Evolutionary conservation across 768 basidiomycete species (phyloP).

Genomic region (Clitopilus passeckerianus): DNA sequence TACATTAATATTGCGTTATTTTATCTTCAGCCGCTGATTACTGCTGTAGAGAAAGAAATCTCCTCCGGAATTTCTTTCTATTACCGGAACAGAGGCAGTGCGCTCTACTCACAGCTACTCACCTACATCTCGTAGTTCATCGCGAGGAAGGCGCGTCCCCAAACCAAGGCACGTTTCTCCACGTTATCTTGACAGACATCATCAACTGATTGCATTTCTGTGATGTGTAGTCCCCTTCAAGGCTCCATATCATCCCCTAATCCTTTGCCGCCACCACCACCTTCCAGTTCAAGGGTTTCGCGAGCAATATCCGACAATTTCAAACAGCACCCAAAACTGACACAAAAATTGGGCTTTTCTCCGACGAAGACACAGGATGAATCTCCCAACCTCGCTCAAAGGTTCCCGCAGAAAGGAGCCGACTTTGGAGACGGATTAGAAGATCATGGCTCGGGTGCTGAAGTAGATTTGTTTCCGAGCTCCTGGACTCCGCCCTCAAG

Average conservation of each 20-base stretch:
- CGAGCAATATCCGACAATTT: not conserved
- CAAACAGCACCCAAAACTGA: not conserved
- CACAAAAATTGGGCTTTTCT: not conserved
- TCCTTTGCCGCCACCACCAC: not conserved
- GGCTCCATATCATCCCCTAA: not conserved
- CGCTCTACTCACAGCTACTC: not conserved
- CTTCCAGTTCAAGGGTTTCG: not conserved
- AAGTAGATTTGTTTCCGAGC: not conserved
- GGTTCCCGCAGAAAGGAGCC: not conserved
- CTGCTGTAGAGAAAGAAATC: no score
- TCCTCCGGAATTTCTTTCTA: no score
- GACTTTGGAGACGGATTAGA: not conserved
- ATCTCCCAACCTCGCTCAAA: not conserved
- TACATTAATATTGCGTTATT: no score
- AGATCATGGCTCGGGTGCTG: not conserved
- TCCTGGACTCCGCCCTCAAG: not conserved
- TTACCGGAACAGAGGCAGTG: no score
- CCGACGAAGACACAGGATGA: not conserved
- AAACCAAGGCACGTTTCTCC: not conserved
- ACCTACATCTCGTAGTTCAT: not conserved
- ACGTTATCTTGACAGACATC: not conserved
- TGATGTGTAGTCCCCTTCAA: not conserved
- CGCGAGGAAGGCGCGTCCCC: not conserved
- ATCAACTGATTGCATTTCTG: not conserved
- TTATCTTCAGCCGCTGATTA: no score